phyloP scores from a whole-genome alignment of 1,284 basidiomycete species.

The Golubevia pallescens region DNA sequence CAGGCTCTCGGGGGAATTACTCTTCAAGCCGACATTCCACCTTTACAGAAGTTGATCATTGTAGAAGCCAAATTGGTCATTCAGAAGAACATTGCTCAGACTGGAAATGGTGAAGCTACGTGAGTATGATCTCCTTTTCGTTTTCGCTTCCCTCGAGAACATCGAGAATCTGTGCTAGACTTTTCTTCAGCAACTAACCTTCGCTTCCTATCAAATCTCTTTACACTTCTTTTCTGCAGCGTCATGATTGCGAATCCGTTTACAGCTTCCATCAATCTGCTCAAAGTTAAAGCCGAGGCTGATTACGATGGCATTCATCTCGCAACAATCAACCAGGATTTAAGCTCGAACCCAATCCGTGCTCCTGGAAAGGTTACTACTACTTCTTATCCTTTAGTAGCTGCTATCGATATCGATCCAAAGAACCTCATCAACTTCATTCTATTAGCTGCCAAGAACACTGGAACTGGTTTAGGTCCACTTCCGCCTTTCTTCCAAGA shows the following conservation, averaged over 20 bases:
- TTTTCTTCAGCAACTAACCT: too few relatives aligned
- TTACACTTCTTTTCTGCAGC: neutral
- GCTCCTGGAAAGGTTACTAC: conserved; percentile 46
- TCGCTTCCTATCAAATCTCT: neutral
- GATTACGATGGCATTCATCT: conserved; percentile 45
- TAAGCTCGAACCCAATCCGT: conserved; percentile 29
- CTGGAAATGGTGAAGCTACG: neutral
- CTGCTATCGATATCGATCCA: conserved; percentile 44
- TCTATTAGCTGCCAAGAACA: conserved; percentile 32
- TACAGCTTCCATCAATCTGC: conserved; percentile 58
- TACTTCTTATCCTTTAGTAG: conserved; percentile 42
- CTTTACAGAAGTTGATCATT: conserved; percentile 53
- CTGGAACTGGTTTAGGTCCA: conserved; percentile 44
- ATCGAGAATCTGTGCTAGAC: too few relatives aligned
- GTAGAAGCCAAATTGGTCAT: conserved; percentile 32
- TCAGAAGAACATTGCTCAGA: conserved; percentile 41
- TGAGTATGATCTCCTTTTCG: neutral
- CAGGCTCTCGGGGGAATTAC: conserved; percentile 53
- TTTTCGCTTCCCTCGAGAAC: neutral
- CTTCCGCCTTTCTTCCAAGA: conserved; percentile 41
- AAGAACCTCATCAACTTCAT: conserved; percentile 58
- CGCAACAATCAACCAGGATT: conserved; percentile 48
- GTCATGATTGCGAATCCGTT: conserved; percentile 54
- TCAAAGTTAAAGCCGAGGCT: conserved; percentile 38
- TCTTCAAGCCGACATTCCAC: conserved; percentile 48